Evolutionary conservation across 1,284 basidiomycete genomes (phyloP), one percentile per base, ranked within the genome.

Genomic region (Microbotryum lychnidis-dioicae): DNA sequence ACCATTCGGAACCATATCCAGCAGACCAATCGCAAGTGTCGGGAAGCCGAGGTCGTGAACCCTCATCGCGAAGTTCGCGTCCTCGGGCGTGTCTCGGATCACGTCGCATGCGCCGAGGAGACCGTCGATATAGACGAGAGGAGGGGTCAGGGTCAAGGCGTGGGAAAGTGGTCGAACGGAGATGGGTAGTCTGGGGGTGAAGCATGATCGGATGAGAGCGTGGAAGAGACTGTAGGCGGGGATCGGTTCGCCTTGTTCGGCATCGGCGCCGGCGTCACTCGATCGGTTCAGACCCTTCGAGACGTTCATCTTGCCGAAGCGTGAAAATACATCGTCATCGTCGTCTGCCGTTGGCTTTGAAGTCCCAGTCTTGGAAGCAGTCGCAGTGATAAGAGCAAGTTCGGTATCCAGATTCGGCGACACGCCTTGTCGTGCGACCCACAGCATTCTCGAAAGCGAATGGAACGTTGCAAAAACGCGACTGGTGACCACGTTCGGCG

Each of bases 1-100:
- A 14, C 86, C 86, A 52, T 84, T 77, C 31, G 89, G 90, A 55
- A 90, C 81, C 81, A 86, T 85, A 20, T 82, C 81, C 54, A 87
- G 76, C 52, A 88, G 77, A 63, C 87, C 84, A 55, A 81, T 75
- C 1, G 87, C 81, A 33, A 83, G 79, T 62, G 81, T 79, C 53
- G 80, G 77, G 71, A 88, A 84, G 3, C 85, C 87, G 52, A 88
- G 77, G 3, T 79, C 74, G 31, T 86, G 79, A 45, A 94, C 78
- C 27, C 78, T 77, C 65, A 88, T 82, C 61, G 85, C 87, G 65
- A 92, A 84, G 44, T 80, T 70, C 44, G 87, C 82, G 74, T 92
- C 89, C 9, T 62, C 56, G 21, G 68, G 70, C 71, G 45, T 69
- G 31, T 69, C 67, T 29, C 58, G 44, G 27, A 60, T n/a, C 47